Conservation (phyloP, 1,139 yeast genomes). For the Blastobotrys malaysiensis region DNA sequence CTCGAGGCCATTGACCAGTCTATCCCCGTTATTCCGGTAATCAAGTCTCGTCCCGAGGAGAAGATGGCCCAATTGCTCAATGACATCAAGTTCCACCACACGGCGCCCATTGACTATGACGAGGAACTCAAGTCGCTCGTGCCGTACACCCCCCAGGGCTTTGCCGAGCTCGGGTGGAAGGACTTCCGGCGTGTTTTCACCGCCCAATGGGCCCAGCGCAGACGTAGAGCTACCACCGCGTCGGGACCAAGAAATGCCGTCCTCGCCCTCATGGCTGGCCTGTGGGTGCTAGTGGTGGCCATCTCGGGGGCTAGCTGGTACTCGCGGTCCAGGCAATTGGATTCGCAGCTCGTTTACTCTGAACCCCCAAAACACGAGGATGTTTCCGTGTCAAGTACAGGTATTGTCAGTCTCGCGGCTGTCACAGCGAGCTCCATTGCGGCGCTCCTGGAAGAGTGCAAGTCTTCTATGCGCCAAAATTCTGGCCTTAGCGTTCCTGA, state of each 20-base stretch:
- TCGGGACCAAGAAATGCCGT: background rate
- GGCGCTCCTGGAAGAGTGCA: background rate
- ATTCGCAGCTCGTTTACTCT: too few species aligned
- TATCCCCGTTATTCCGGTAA: background rate
- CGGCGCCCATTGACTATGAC: background rate
- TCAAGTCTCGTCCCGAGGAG: background rate
- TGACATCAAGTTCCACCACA: background rate
- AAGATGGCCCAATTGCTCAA: background rate
- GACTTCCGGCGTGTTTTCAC: background rate
- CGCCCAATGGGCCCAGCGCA: background rate
- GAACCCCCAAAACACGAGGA: too few species aligned
- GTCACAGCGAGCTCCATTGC: background rate
- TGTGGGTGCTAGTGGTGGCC: background rate
- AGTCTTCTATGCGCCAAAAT: background rate
- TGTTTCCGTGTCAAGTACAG: background rate
- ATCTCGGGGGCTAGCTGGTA: background rate
- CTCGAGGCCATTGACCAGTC: background rate
- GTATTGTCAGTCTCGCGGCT: background rate
- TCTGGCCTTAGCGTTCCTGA: background rate
- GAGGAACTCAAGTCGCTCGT: background rate
- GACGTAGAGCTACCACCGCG: background rate
- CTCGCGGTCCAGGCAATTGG: background rate
- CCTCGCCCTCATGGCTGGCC: background rate
- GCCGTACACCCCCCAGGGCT: background rate
- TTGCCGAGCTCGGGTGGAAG: background rate